Conservation (phyloP, 768 basidiomycete genomes). For the Leccinum subgranulosum region DNA sequence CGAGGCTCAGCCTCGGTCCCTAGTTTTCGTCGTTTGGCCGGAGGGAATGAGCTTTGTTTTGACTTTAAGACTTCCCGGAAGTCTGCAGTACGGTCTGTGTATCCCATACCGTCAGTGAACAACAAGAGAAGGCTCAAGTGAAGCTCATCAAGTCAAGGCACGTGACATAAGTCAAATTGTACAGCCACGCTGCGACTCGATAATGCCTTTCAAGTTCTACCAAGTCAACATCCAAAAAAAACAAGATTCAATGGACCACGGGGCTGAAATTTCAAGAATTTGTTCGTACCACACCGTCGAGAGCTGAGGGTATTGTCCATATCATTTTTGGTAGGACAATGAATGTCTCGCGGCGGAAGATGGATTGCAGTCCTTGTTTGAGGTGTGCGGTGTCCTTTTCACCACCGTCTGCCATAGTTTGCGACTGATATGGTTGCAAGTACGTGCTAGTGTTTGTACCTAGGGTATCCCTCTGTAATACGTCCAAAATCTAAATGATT, state of each 20-base stretch:
- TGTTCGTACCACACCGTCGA: slow-evolving; percentile 20
- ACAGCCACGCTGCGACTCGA: neutral
- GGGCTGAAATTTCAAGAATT: neutral
- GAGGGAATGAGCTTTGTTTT: slow-evolving; percentile 40
- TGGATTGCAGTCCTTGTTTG: slow-evolving; percentile 62
- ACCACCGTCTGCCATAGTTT: slow-evolving; percentile 66
- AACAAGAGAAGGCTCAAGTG: neutral
- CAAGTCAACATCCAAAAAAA: neutral
- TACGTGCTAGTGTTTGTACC: neutral
- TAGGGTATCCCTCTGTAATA: slow-evolving; percentile 20
- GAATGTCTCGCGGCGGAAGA: slow-evolving; percentile 34
- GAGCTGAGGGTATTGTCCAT: slow-evolving; percentile 20
- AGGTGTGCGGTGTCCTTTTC: slow-evolving; percentile 52
- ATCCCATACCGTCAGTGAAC: slow-evolving; percentile 44
- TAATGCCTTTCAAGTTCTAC: neutral
- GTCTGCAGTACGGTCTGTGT: slow-evolving; percentile 57
- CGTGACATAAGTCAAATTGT: slow-evolving; percentile 17
- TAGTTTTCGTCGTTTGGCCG: slow-evolving; percentile 51
- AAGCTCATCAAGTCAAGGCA: slow-evolving; percentile 7
- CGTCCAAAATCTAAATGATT: neutral
- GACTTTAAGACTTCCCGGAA: slow-evolving; percentile 53
- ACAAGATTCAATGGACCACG: neutral
- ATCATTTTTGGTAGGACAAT: slow-evolving; percentile 7
- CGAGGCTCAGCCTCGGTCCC: slow-evolving; percentile 36
- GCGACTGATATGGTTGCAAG: slow-evolving; percentile 29